phyloP scores from a whole-genome alignment of 805 yeast species.

The Jamesozyma rosinii region DNA sequence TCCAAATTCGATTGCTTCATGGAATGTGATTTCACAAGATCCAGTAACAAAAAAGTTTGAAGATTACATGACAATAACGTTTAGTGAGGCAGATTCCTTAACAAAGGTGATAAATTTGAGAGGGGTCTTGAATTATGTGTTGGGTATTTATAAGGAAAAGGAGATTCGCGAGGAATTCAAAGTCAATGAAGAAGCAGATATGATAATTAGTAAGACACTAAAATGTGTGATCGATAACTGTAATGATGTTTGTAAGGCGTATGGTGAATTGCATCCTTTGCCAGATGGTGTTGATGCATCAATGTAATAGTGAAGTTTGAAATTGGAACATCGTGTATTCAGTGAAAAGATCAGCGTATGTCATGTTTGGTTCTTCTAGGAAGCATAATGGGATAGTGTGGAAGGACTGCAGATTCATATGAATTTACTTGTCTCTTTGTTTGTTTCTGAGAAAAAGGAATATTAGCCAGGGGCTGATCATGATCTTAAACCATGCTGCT shows the following conservation, averaged over 20 bases:
- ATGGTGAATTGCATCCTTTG: conserved; percentile 10
- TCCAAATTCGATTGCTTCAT: conserved; percentile 14
- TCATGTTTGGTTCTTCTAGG: too few relatives aligned
- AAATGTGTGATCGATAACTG: conserved; percentile 3
- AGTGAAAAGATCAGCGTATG: too few relatives aligned
- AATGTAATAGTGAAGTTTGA: too few relatives aligned
- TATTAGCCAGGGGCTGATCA: too few relatives aligned
- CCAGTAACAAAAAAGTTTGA: conserved; percentile 15
- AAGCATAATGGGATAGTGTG: too few relatives aligned
- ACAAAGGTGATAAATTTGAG: conserved; percentile 30
- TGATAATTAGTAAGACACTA: conserved; percentile 4
- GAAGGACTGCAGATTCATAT: too few relatives aligned
- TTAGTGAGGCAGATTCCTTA: conserved; percentile 34
- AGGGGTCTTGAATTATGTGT: conserved; percentile 33
- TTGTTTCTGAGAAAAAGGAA: too few relatives aligned
- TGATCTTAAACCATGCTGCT: too few relatives aligned
- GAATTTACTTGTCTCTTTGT: too few relatives aligned
- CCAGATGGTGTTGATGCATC: too few relatives aligned
- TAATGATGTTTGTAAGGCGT: conserved; percentile 7
- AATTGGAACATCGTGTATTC: too few relatives aligned
- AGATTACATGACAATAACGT: conserved; percentile 33
- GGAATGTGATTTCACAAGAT: conserved; percentile 15
- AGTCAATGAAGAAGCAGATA: conserved; percentile 6
- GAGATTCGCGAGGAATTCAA: conserved; percentile 10
- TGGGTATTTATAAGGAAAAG: conserved; percentile 25